Conservation (phyloP, 495 filamentous ascomycete species). For the Xylaria telfairii region DNA sequence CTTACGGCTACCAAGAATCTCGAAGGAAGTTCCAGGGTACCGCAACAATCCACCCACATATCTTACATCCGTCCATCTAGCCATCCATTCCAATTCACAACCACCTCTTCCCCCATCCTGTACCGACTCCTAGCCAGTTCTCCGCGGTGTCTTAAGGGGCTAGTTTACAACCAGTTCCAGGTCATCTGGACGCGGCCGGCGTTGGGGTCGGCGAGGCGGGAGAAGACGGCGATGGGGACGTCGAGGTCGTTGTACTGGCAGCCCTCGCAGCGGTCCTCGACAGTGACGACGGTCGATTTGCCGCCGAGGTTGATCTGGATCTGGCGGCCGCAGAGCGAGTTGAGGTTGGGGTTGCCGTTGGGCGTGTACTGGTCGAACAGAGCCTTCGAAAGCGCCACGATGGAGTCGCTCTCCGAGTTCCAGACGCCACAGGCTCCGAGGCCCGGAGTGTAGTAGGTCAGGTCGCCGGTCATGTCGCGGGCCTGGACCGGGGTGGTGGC, state of each 20-base stretch:
- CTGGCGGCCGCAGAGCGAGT: conserved; percentile 34
- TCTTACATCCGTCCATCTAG: neutral
- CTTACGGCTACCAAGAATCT: neutral
- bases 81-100: neutral
- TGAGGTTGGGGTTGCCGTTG: conserved; percentile 43
- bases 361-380: conserved; percentile 61
- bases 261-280: conserved; percentile 38
- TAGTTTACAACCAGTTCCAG: conserved; percentile 39
- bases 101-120: neutral
- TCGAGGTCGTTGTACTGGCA: conserved; percentile 49
- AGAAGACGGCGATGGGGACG: conserved; percentile 66
- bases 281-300: conserved; percentile 29
- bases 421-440: conserved; percentile 51
- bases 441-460: conserved; percentile 50
- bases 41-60: neutral
- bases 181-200: conserved; percentile 33
- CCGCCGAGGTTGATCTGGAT: conserved; percentile 32
- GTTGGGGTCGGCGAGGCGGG: conserved; percentile 29
- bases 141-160: too few species aligned
- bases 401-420: conserved; percentile 43
- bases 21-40: neutral
- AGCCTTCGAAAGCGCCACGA: conserved; percentile 45
- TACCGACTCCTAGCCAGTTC: neutral
- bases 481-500: conserved; percentile 4
- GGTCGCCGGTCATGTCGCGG: conserved; percentile 37